Percentiles rank a stretch among this genome's conserved stretches.
Conservation (phyloP, 2,329 filamentous ascomycete genomes). For the Ophiocordyceps camponoti-floridani region DNA sequence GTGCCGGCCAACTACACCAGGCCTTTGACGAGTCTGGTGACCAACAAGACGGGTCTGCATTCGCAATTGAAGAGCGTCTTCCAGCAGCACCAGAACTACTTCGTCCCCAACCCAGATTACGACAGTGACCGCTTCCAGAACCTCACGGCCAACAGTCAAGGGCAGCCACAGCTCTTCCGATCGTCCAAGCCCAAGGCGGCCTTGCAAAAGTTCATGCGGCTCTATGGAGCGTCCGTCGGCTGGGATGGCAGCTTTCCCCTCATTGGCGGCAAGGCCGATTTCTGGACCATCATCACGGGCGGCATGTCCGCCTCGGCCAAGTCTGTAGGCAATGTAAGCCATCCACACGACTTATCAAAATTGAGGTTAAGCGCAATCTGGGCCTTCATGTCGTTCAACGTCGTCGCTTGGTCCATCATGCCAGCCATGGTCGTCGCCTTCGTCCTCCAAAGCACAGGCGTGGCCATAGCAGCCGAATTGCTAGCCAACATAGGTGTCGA, state of each 20-base stretch:
- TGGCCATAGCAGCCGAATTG: no score
- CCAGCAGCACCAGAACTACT: not conserved
- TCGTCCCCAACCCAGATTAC: not conserved
- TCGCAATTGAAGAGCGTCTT: not conserved
- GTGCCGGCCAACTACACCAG: not conserved
- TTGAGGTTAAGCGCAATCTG: no score
- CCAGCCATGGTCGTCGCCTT: not conserved
- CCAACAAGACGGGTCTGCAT: not conserved
- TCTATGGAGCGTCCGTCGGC: not conserved
- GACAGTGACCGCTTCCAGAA: not conserved
- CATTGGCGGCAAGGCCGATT: not conserved
- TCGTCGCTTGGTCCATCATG: not conserved
- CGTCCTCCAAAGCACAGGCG: not conserved
- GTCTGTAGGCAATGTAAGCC: not conserved
- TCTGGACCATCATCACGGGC: not conserved
- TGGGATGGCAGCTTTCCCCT: slow-evolving; percentile 1
- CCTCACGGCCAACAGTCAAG: not conserved
- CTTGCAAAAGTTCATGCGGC: not conserved
- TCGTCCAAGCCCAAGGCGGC: not conserved
- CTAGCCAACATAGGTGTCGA: no score
- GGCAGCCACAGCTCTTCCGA: not conserved
- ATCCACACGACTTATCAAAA: not conserved
- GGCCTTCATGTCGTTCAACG: not conserved
- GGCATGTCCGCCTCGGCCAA: not conserved
- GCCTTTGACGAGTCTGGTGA: not conserved